phyloP scores from a whole-genome alignment of 169 alveolate genomes.

The Plasmodium malariae region DNA sequence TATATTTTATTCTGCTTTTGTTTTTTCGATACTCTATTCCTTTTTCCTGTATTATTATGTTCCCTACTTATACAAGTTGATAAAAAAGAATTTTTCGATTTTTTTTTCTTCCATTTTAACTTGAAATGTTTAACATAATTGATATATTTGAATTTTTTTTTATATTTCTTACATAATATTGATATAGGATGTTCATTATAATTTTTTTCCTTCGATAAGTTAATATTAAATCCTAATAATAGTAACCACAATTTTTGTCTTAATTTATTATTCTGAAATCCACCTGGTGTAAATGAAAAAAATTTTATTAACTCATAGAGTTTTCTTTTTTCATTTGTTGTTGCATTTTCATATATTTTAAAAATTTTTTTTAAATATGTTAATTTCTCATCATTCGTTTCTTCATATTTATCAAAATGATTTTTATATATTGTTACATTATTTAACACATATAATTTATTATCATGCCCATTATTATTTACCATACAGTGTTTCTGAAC shows the following conservation, averaged over 20 bases:
- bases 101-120: conserved; percentile 36
- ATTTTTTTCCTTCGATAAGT: conserved; percentile 56
- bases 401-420: conserved; percentile 53
- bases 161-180: conserved; percentile 53
- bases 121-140: conserved; percentile 30
- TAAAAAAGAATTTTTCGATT: no score
- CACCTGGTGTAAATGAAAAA: conserved; percentile 70
- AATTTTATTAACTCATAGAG: conserved; percentile 66
- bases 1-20: conserved; percentile 8
- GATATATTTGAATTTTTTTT: conserved; percentile 14
- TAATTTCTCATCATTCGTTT: conserved; percentile 36
- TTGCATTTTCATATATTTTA: conserved; percentile 72
- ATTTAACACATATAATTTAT: conserved; percentile 29
- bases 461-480: neutral
- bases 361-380: conserved; percentile 50
- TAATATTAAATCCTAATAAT: conserved; percentile 66
- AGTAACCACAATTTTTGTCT: conserved; percentile 69
- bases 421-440: conserved; percentile 55
- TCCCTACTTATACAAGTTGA: no score
- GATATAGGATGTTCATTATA: conserved; percentile 73
- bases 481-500: conserved; percentile 39
- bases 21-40: no score
- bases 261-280: conserved; percentile 60
- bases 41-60: no score
- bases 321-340: conserved; percentile 40